Percentiles rank a stretch among this genome's conserved stretches.
These are phyloP conservation scores for Ilex aquifolium DNA, from an alignment of 257 asterid species.

Conservation along the genomic window DNA sequence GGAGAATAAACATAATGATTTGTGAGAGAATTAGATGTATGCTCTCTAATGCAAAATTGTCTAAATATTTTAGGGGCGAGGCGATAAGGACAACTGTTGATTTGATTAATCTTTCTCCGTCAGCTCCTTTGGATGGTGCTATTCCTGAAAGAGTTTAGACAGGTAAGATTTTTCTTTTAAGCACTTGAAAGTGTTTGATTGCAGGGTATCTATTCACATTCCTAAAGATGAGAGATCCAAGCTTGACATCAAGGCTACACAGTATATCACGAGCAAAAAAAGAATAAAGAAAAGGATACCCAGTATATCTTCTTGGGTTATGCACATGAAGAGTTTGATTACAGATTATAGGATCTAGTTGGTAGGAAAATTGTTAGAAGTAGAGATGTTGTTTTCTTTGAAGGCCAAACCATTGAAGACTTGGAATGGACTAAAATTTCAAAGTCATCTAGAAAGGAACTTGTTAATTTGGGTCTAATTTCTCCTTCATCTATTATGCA, in stretches of 20 bases:
- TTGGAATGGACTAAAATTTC: background rate
- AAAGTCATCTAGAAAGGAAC: background rate
- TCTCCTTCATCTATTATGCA: background rate
- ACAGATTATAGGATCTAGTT: no score
- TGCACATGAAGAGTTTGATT: no score
- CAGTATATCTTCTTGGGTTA: no score
- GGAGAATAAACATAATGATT: no score
- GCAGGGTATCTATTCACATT: background rate
- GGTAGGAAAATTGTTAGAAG: no score
- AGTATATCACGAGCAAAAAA: background rate
- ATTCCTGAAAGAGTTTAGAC: background rate
- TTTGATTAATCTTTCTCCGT: no score
- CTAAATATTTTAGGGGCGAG: background rate
- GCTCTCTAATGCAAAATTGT: background rate
- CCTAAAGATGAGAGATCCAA: background rate
- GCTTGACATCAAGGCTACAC: background rate
- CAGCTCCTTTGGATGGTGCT: background rate
- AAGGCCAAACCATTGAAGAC: no score
- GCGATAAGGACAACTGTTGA: background rate
- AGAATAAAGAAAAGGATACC: background rate
- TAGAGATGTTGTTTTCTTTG: no score
- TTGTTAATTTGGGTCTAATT: background rate
- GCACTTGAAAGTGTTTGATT: background rate
- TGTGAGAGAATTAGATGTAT: background rate
- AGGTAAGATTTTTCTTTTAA: background rate